Evolutionary conservation across 805 yeast genomes (phyloP).

Genomic region (Suhomyces sp.): DNA sequence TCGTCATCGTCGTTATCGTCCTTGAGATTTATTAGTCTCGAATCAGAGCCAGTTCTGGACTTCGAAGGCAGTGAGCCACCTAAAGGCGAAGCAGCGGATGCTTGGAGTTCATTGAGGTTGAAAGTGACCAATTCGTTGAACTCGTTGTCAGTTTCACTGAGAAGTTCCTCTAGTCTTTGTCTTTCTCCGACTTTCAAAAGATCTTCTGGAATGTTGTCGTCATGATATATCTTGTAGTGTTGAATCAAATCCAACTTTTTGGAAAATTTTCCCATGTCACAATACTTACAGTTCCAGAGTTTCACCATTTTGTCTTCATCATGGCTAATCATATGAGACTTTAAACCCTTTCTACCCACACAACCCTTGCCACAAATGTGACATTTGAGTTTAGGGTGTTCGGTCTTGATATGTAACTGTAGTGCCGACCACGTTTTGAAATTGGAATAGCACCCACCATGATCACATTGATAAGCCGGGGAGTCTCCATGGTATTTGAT

Average conservation of each 20-base stretch:
- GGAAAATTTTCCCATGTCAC: constrained; percentile 47
- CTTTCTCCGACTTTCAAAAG: constrained; percentile 25
- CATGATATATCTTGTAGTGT: constrained; percentile 57
- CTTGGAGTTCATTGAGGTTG: not conserved
- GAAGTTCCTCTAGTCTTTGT: constrained; percentile 18
- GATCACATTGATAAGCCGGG: constrained; percentile 58
- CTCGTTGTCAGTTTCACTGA: constrained; percentile 14
- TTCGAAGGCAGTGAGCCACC: not conserved
- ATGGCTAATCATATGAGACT: constrained; percentile 70
- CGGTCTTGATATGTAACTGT: constrained; percentile 65
- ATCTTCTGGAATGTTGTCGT: constrained; percentile 34
- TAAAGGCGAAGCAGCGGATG: not conserved
- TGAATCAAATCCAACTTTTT: constrained; percentile 54
- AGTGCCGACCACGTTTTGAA: constrained; percentile 74
- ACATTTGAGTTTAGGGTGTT: constrained; percentile 71
- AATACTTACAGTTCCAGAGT: constrained; percentile 65
- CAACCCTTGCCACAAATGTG: constrained; percentile 64
- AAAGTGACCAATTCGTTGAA: constrained; percentile 4
- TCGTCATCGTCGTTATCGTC: constrained; percentile 9
- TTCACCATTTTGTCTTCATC: constrained; percentile 49
- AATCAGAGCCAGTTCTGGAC: not conserved
- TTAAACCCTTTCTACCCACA: constrained; percentile 67
- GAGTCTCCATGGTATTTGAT: constrained; percentile 59
- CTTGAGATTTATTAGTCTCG: not conserved
- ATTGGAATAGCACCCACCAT: constrained; percentile 54